Percentiles rank a stretch among this genome's conserved stretches.
These are phyloP conservation scores for Ustanciosporium gigantosporum DNA, from an alignment of 1,284 basidiomycete genomes.

Conservation along the genomic window DNA sequence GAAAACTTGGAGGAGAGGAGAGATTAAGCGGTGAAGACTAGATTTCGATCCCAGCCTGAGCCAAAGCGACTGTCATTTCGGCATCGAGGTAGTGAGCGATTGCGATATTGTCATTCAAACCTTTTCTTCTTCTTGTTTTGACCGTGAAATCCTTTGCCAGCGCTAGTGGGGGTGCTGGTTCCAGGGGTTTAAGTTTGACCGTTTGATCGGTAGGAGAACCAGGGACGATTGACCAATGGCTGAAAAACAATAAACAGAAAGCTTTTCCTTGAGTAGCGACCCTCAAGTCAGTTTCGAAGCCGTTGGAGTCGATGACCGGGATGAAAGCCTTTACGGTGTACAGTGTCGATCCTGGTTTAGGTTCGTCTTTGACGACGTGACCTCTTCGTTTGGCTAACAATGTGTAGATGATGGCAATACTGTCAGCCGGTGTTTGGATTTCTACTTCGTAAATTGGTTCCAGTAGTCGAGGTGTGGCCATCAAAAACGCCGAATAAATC, in stretches of 20 bases:
- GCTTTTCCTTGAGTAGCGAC: constrained; percentile 97
- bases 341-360: constrained; percentile 93
- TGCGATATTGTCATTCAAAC: constrained; percentile 43
- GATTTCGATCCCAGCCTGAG: constrained; percentile 49
- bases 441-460: constrained; percentile 98
- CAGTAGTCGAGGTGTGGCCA: constrained; percentile 68
- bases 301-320: constrained; percentile 97
- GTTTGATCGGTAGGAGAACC: constrained; percentile 95
- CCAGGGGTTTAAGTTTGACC: constrained; percentile 90
- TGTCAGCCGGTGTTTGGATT: constrained; percentile 96
- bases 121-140: constrained; percentile 91
- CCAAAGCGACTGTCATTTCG: constrained; percentile 57
- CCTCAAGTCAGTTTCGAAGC: constrained; percentile 95
- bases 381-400: constrained; percentile 93
- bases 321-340: constrained; percentile 97
- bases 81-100: constrained; percentile 54
- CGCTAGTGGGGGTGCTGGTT: constrained; percentile 92
- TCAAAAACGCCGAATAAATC: constrained; percentile 98
- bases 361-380: constrained; percentile 95
- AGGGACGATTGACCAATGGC: constrained; percentile 97
- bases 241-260: constrained; percentile 92
- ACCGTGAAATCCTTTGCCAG: constrained; percentile 78
- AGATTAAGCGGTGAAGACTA: constrained; percentile 2
- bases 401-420: constrained; percentile 95
- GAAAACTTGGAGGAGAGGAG: no score